Base-by-base conservation (phyloP, 2,329 filamentous ascomycete species). In the Trichophyton rubrum region DNA sequence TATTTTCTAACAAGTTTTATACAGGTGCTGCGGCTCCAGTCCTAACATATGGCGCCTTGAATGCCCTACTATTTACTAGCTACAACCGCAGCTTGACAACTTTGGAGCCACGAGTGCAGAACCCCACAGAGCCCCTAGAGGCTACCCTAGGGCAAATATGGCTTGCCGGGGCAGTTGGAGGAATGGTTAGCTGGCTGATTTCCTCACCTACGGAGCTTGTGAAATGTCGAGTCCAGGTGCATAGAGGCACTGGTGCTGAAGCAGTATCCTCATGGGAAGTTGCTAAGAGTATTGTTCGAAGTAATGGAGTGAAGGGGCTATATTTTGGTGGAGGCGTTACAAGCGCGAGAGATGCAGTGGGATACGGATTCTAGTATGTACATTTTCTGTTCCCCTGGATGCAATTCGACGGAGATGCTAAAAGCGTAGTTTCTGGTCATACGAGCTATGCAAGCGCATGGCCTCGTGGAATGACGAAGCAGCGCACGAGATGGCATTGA, bases 291-390 rank as follows among this genome's bases (percentile, higher is more conserved):
- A 82, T 89, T 27, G 76, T 85, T 67, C 78, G 73, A 40, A 75
- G 71, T 1, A 83, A 86, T 3, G 78, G 86, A 0, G 60, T 89
- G 2, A 78, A 80, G 43, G 91, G 90, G 0, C 73, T 96, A 22
- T 96, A 95, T 70, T 81, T 85, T 63, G 92, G 90, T 20, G 92
- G 92, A 20, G 78, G 77, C 0, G 84, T 96, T 15, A 97, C 92
- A 0, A 89, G 87, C 59, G 70, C 92, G 45, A 81, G 92, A 57
- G 92, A 97, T 73, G 86, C 87, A 61, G 82, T 96, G 60, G 92
- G 92, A n/a, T 97, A 96, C 74, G 92, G 91, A 0, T 96, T 96
- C 73, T 97, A 96, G 81, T 84, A 78, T 68, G 80, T 69, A 7
- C 27, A 30, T 59, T 60, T 17, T 53, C 59, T 62, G 47, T 63